Evolutionary conservation across 2,329 filamentous ascomycete genomes (phyloP), one percentile per base, ranked within the genome.

Genomic region (Didymosphaeria variabile): DNA sequence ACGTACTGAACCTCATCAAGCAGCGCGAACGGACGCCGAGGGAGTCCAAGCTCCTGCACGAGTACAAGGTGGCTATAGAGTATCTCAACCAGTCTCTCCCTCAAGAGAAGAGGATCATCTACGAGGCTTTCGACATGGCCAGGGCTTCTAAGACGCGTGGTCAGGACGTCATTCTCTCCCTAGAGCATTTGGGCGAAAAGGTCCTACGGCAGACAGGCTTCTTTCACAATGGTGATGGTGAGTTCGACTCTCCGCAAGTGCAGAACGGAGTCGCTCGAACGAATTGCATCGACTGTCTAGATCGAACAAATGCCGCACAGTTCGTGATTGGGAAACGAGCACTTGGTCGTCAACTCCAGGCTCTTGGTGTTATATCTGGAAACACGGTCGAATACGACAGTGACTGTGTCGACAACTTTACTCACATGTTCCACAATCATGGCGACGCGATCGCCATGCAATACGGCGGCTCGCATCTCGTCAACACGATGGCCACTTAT

Each of bases 401-500:
- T 0, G 95, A 99, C 79, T 93, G 93, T 2, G 91, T 97, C 60
- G 97, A 98, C 70, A 86, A 97, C 10, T 97, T 99, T 70, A 98
- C 95, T 1, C 92, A 97, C 72, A 98, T 99, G 94, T 97, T 94
- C 81, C 72, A 98, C 77, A 93, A 97, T 68, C 95, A 99, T 74
- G 95, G 95, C 59, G 95, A 99, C 77, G 97, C 94, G 4, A 98
- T 99, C 72, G 95, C 95, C 0, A 91, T 98, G 57, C 95, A 99
- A 76, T 99, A 99, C 70, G 95, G 95, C 59, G 95, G 95, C 10
- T 98, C 94, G 2, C 95, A 99, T 78, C 86, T 99, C 0, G 95
- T 99, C 70, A 99, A 99, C 76, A 99, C 95, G 0, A 98, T 99
- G 94, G 94, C 97, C 67, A 99, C 95, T 5, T 99, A 99, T 77